Base-by-base conservation (phyloP, 306 rosid genomes). In the Dryas drummondii region DNA sequence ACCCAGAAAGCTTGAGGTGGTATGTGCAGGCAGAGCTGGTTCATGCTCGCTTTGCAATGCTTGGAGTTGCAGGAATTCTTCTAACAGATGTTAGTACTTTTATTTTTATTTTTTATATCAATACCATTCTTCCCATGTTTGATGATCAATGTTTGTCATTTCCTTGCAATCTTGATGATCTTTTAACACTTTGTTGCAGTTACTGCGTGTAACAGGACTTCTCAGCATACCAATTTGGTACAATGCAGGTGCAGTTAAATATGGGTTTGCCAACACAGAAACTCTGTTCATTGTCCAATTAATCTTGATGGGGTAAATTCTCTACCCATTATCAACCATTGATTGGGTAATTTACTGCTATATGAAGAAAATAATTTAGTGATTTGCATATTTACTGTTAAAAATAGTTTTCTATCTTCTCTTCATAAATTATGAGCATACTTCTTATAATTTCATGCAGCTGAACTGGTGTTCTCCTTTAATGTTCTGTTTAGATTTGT, bases 31-130 rank as follows among this genome's bases (percentile, higher is more conserved):
- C 97, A 52, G 98, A 92, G 85, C 79, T 92, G 50, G 89, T 90
- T 79, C 99, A 94, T 80, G 70, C 85, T 72, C 99, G 96, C 77
- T 90, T 92, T 77, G 99, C 99, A 61, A 94, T 92, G 96, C 89
- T 91, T 75, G 99, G 97, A 54, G 86, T 90, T 67, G 85, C 94
- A 0, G 97, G 97, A 82, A 90, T 94, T 89, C 93, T 94, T 47
- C 81, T 88, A 3, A 90, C 97, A 52, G 97, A 94, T 83, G 97
- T 94, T 65, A 84, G 97, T 83, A 17, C 45, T 37, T 22, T 72
- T 44, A 6, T 16, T 40, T 5, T n/a, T n/a, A n/a, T n/a, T 54
- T 9, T 45, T 22, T 6, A 5, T 4, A 57, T 10, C 41, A 72
- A 44, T 32, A 32, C 37, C 37, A 32, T 32, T 32, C 37, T 32